Evolutionary conservation across 805 yeast species (phyloP).

Genomic region (Kodamaea leandrae): DNA sequence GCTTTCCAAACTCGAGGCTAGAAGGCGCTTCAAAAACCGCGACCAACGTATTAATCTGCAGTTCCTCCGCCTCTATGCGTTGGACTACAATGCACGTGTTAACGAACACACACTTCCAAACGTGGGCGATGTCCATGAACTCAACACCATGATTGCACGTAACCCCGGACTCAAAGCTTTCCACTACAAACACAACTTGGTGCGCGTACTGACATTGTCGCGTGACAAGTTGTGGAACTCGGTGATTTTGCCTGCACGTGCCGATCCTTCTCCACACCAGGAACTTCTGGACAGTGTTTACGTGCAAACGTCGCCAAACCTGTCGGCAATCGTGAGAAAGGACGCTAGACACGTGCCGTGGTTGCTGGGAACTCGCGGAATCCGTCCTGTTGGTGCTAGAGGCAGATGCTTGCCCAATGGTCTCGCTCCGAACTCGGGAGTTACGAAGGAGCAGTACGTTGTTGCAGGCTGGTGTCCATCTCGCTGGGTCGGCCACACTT

Average conservation of each 20-base stretch:
- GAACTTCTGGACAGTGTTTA: slow-evolving; percentile 21
- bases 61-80: slow-evolving; percentile 49
- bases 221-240: slow-evolving; percentile 53
- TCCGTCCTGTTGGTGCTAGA: slow-evolving; percentile 37
- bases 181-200: slow-evolving; percentile 23
- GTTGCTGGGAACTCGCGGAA: slow-evolving; percentile 12
- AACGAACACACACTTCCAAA: slow-evolving; percentile 18
- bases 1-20: slow-evolving; percentile 9
- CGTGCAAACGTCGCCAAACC: slow-evolving; percentile 15
- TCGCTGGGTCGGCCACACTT: background rate
- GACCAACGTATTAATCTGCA: slow-evolving; percentile 51
- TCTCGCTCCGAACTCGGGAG: slow-evolving; percentile 36
- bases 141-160: slow-evolving; percentile 12
- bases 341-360: slow-evolving; percentile 13
- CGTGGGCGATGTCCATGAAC: slow-evolving; percentile 22
- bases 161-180: slow-evolving; percentile 24
- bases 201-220: slow-evolving; percentile 39
- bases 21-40: slow-evolving; percentile 26
- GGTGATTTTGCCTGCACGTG: slow-evolving; percentile 52
- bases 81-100: slow-evolving; percentile 43
- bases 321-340: slow-evolving; percentile 8
- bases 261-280: slow-evolving; percentile 28
- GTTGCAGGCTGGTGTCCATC: slow-evolving; percentile 50
- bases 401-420: slow-evolving; percentile 25
- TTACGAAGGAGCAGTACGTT: slow-evolving; percentile 45